Conservation (phyloP, 1,284 basidiomycete genomes). For the Microbotryum intermedium region DNA sequence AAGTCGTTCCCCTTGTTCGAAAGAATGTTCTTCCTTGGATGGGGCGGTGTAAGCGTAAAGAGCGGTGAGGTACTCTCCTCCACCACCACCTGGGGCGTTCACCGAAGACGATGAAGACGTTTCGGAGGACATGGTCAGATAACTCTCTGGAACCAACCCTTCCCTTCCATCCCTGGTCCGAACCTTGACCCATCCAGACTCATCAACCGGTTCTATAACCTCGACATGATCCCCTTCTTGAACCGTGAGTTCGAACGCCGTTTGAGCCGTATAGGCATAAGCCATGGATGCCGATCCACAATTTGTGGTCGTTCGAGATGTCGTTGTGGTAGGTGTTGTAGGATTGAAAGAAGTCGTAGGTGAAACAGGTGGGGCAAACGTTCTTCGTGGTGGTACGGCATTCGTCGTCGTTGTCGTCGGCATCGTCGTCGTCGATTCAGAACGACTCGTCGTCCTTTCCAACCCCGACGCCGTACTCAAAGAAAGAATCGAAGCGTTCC, state of each 20-base stretch:
- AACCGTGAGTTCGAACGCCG: constrained; percentile 62
- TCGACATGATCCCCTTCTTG: constrained; percentile 54
- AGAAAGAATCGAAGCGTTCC: not conserved
- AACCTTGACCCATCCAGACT: constrained; percentile 77
- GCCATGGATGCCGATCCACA: constrained; percentile 54
- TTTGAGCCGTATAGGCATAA: constrained; percentile 61
- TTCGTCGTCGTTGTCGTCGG: not conserved
- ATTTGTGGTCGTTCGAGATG: constrained; percentile 33
- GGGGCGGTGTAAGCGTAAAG: constrained; percentile 60
- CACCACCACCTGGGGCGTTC: too few relatives aligned
- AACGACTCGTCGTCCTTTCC: not conserved
- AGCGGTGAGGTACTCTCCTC: constrained; percentile 34
- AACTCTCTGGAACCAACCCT: constrained; percentile 69
- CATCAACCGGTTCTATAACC: constrained; percentile 65
- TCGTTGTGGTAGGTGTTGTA: not conserved
- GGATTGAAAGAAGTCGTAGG: not conserved
- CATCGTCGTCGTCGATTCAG: not conserved
- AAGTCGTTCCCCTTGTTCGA: constrained; percentile 54
- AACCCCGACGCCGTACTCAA: not conserved
- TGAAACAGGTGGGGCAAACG: constrained; percentile 3
- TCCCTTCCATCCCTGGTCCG: constrained; percentile 49
- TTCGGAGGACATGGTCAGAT: constrained; percentile 53
- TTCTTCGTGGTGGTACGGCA: constrained; percentile 3
- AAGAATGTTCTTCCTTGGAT: constrained; percentile 58
- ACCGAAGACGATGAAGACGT: constrained; percentile 15